These are phyloP conservation scores for Helichrysum umbraculigerum DNA, from an alignment of 129 eudicot genomes.

Conservation along the genomic window DNA sequence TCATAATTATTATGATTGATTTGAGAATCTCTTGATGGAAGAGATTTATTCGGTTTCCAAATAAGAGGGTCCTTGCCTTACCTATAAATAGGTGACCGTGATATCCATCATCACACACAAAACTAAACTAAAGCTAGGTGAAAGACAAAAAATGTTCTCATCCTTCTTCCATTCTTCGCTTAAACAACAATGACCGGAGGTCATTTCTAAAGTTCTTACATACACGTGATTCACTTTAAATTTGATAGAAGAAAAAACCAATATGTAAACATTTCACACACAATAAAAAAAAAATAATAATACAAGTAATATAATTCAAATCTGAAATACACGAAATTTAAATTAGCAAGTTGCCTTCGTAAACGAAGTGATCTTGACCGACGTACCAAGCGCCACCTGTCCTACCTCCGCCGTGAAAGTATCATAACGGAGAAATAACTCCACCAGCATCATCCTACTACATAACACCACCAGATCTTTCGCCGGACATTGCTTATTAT, in stretches of 20 bases:
- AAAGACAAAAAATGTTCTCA: no score
- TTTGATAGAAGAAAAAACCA: neutral
- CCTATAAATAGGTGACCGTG: no score
- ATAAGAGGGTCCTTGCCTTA: no score
- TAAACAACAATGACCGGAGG: no score
- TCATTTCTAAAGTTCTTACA: no score
- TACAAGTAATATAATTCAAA: neutral
- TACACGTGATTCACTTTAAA: neutral
- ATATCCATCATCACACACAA: no score
- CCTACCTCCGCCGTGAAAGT: constrained; percentile 44
- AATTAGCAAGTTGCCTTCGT: constrained; percentile 27
- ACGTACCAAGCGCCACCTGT: constrained; percentile 35
- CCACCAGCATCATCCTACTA: constrained; percentile 61
- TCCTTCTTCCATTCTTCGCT: no score
- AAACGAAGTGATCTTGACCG: constrained; percentile 48
- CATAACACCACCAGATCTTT: constrained; percentile 55
- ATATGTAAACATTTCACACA: neutral
- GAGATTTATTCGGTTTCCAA: no score
- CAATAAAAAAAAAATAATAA: neutral
- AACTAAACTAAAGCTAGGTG: no score
- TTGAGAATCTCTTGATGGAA: no score
- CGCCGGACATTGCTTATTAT: constrained; percentile 63
- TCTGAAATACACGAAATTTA: neutral
- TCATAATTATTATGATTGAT: no score
- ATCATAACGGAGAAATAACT: constrained; percentile 55